A percentile compares a stretch with the other conserved stretches of the same genome.
Conservation (phyloP, 495 filamentous ascomycete species). For the Aspergillus sparsus region DNA sequence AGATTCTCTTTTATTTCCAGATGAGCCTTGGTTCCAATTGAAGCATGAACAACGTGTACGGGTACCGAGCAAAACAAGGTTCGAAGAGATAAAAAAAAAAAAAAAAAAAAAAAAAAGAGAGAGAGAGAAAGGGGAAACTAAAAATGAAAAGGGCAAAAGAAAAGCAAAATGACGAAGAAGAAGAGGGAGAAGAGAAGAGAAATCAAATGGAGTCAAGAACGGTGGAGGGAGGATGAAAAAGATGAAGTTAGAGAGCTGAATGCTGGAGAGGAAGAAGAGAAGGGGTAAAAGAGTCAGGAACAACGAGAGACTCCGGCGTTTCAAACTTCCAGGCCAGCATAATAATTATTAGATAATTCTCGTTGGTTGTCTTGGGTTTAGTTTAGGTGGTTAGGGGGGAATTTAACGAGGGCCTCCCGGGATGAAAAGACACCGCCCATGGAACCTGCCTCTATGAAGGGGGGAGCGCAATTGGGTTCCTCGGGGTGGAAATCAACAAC, state of each 20-base stretch:
- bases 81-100: conserved; percentile 13
- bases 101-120: conserved; percentile 16
- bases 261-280: conserved; percentile 11
- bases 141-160: conserved; percentile 21
- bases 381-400: conserved; percentile 10
- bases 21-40: conserved; percentile 20
- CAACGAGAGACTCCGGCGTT: conserved; percentile 30
- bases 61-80: conserved; percentile 20
- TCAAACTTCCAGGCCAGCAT: conserved; percentile 29
- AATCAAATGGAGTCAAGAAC: conserved; percentile 5
- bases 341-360: conserved; percentile 30
- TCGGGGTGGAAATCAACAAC: background rate
- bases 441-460: background rate
- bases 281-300: conserved; percentile 17
- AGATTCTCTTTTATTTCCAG: conserved; percentile 17
- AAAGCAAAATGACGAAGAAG: conserved; percentile 19
- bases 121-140: conserved; percentile 13
- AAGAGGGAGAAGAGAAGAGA: conserved; percentile 12
- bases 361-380: conserved; percentile 18
- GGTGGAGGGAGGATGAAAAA: conserved; percentile 8
- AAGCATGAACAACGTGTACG: conserved; percentile 21
- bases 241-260: conserved; percentile 9
- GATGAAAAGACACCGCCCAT: conserved; percentile 13
- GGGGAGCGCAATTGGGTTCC: conserved; percentile 7
- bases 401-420: conserved; percentile 7